Base-by-base conservation (phyloP, 2,329 filamentous ascomycete genomes). In the Diplocarpon mali region DNA sequence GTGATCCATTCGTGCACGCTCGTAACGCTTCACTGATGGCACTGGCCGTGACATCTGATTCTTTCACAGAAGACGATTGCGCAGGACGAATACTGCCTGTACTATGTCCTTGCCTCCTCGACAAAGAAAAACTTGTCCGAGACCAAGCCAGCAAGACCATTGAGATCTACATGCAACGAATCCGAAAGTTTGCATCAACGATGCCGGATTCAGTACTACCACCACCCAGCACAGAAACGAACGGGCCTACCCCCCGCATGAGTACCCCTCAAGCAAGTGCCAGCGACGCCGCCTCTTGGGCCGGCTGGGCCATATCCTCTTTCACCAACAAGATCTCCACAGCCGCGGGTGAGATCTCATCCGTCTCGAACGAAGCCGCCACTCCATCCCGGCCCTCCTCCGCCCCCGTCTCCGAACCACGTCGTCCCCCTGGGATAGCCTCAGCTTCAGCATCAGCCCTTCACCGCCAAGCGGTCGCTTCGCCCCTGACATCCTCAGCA, bases 261-360 rank as follows among this genome's bases (percentile, higher is more conserved):
- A 80, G 82, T 50, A 92, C 85, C 1, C 81, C 87, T 1, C 83
- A 87, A 48, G 68, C 74, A 2, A 76, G 73, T 34, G 73, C 74
- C 2, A 76, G 73, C 32, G 73, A 81, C 43, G 69, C 73, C 16
- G 79, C 80, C 2, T 72, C 73, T 3, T 96, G 92, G 92, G 79
- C 92, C 1, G 92, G 92, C 11, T 98, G 92, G 92, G 92, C 92
- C 1, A 95, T 98, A 44, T 96, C 92, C 0, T 95, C 88, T 1
- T 98, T 98, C 61, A 96, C 92, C 2, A 96, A 96, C 65, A 95
- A 95, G 58, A 64, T 96, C 11, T 81, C 86, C 1, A 67, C 84
- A 0, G 88, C 87, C 0, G 83, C 83, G 8, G 92, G 92, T 14
- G 84, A 95, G 46, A 98, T 98, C 51, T 38, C 41, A 59, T 11